Evolutionary conservation across 352 stramenopile species (phyloP).

Genomic region (Phytophthora pinifolia): DNA sequence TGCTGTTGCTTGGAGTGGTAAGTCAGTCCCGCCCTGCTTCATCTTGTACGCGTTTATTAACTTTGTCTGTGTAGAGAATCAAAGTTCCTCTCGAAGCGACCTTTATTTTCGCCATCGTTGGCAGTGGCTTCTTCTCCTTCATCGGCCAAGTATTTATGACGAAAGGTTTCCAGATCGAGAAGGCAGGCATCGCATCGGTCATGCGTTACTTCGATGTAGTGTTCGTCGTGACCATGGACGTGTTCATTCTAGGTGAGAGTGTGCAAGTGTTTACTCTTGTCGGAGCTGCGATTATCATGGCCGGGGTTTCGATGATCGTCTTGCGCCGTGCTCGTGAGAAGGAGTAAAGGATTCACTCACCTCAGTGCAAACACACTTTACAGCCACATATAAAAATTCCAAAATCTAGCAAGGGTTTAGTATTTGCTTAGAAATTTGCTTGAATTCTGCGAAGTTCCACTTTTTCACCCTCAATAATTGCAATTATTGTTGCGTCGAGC

Average conservation of each 20-base stretch:
- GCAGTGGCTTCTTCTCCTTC: conserved; percentile 37
- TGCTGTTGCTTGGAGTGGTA: conserved; percentile 30
- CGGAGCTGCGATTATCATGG: conserved; percentile 38
- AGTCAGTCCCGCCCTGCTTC: conserved; percentile 2
- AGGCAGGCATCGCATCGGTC: conserved; percentile 39
- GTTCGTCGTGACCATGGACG: conserved; percentile 43
- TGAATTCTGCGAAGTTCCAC: not conserved
- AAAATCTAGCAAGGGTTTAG: not conserved
- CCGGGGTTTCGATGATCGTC: conserved; percentile 30
- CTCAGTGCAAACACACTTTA: too few species aligned
- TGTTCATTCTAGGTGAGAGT: conserved; percentile 26
- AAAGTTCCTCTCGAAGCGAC: conserved; percentile 18
- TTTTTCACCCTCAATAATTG: not conserved
- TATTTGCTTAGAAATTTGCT: not conserved
- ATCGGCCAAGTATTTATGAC: conserved; percentile 40
- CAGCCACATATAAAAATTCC: too few species aligned
- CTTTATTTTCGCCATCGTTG: conserved; percentile 30
- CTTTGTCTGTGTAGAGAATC: conserved; percentile 9
- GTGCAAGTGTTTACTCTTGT: conserved; percentile 31
- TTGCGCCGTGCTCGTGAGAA: conserved; percentile 27
- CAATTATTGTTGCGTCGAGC: not conserved
- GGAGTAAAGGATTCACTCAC: conserved; percentile 13
- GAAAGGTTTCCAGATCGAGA: conserved; percentile 40
- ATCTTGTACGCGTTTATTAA: too few species aligned
- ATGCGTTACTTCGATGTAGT: conserved; percentile 48